Conservation (phyloP, 805 yeast species). For the Pichia membranifaciens region DNA sequence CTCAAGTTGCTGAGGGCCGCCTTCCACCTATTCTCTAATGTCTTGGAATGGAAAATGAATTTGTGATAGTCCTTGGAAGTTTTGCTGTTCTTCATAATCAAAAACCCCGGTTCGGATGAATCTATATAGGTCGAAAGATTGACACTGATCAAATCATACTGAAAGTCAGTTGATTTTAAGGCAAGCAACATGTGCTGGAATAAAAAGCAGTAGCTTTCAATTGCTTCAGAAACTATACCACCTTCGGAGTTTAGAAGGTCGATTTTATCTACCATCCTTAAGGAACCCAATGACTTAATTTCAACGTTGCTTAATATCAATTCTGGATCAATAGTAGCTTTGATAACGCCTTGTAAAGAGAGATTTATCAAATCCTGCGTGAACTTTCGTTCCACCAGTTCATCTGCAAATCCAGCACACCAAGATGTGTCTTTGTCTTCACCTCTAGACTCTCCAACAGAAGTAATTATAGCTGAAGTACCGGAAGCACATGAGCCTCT, state of each 20-base stretch:
- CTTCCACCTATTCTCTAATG: constrained; percentile 28
- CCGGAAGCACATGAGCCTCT: constrained; percentile 33
- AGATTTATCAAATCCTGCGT: constrained; percentile 20
- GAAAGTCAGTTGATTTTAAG: constrained; percentile 9
- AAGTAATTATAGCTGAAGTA: constrained; percentile 30
- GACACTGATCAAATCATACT: constrained; percentile 14
- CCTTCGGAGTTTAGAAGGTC: constrained; percentile 10
- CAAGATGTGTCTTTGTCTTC: constrained; percentile 7
- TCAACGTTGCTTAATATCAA: constrained; percentile 14
- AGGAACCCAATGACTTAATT: constrained; percentile 25
- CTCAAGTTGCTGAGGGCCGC: constrained; percentile 23
- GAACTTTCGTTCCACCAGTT: constrained; percentile 20
- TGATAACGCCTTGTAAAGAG: constrained; percentile 12
- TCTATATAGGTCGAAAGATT: constrained; percentile 17
- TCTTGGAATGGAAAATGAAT: constrained; percentile 1
- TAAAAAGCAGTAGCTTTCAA: constrained; percentile 25
- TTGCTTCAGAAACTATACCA: background rate
- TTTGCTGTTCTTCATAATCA: constrained; percentile 10
- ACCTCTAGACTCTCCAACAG: constrained; percentile 17
- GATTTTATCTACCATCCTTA: constrained; percentile 28
- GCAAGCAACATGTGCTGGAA: constrained; percentile 24
- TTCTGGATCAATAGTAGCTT: constrained; percentile 1
- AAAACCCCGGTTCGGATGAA: constrained; percentile 3
- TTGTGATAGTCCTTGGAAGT: background rate
- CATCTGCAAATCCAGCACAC: constrained; percentile 16